Evolutionary conservation across 371 early-diverging fungal genomes (phyloP), one percentile per base, ranked within the genome.

Genomic region (Apophysomyces ossiformis): DNA sequence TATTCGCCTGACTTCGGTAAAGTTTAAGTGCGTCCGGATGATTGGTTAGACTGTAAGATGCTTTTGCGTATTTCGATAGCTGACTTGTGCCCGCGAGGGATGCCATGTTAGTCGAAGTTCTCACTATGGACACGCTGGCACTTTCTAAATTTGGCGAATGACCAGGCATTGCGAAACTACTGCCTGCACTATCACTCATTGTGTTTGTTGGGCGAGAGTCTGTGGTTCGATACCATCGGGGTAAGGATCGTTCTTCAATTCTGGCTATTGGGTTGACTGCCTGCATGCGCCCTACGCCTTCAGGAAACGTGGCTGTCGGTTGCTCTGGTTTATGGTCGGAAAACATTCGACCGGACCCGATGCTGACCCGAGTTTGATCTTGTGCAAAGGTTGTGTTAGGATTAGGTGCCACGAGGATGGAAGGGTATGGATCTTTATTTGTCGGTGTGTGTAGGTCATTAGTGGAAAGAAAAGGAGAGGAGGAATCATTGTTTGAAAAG

Each of bases 1-100:
- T 84, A 72, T 86, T 88, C 5, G 93, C 93, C 54, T 88, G 85
- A 37, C 86, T 85, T 3, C 90, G 85, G 65, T 90, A 90, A 61
- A 81, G 76, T 67, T 82, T 76, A 43, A 88, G 64, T 1, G 84
- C 83, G 21, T 76, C 77, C 38, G 74, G 80, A 9, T 81, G 78
- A 67, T 81, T 82, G 36, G 85, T 79, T 47, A 88, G 76, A 15
- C 85, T 85, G 58, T 73, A 77, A 21, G 88, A 88, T 11, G 78
- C 78, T 50, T 67, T 70, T 35, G 61, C 63, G 60, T 73, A 73
- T 50, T 69, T 69, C 26, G 73, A 68, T 9, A 63, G 50, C 12
- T 41, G 61, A 44, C 46, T 45, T 26, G 54, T 50, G 54, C 54
- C 54, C 9, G 54, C 21, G 21, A 50, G 21, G 8, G 54, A 50